Evolutionary conservation across 345 rosid species (phyloP).

Genomic region (Noccaea bulbosa): DNA sequence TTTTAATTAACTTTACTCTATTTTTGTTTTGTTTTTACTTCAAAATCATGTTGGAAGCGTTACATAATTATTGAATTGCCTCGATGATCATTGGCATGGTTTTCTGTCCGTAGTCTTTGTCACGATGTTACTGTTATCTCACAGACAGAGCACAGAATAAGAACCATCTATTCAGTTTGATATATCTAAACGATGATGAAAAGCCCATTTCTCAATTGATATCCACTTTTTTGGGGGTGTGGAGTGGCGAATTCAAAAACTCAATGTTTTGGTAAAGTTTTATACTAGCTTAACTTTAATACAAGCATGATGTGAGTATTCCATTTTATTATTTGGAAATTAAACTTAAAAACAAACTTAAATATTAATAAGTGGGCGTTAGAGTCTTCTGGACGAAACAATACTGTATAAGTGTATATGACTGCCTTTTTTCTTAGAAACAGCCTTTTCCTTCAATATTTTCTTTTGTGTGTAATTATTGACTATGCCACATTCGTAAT

Average conservation of each 20-base stretch:
- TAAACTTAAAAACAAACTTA: background rate
- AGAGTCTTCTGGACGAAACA: background rate
- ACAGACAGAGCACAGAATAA: background rate
- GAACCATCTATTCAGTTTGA: background rate
- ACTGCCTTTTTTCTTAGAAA: conserved; percentile 24
- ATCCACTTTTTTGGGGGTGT: background rate
- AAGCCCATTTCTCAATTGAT: background rate
- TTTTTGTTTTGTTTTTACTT: background rate
- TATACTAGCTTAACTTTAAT: background rate
- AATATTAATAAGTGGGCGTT: background rate
- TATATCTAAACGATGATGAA: background rate
- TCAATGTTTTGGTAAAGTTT: background rate
- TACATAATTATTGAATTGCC: background rate
- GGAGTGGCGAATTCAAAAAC: background rate
- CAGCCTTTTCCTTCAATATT: background rate
- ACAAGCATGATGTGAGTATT: background rate
- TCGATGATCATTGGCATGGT: conserved; percentile 1
- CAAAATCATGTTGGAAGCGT: background rate
- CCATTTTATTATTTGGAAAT: background rate
- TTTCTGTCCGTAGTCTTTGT: conserved; percentile 13
- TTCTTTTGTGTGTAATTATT: background rate
- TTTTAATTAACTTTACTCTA: background rate
- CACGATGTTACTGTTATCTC: conserved; percentile 9
- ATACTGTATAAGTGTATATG: background rate
- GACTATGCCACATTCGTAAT: background rate